These are phyloP conservation scores for Penicillium sumatraense DNA, from an alignment of 2,329 filamentous ascomycete species.

Conservation along the genomic window DNA sequence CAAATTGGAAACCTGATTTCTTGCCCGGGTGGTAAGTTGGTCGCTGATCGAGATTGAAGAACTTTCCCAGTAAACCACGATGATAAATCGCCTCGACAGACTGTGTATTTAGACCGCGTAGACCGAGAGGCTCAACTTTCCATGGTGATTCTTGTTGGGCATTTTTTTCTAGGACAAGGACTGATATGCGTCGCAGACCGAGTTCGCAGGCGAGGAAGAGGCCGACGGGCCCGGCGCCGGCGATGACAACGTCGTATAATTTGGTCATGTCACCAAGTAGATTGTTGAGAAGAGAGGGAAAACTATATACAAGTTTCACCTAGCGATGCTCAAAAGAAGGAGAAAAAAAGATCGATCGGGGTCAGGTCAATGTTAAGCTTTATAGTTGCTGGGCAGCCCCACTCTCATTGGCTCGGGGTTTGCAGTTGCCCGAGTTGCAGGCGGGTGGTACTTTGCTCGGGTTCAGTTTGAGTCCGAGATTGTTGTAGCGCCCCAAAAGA, in stretches of 20 bases:
- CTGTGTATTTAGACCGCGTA: slow-evolving; percentile 36
- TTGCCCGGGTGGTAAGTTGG: not conserved
- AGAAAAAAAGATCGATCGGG: too few relatives aligned
- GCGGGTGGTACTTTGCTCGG: not conserved
- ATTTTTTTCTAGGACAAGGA: slow-evolving; percentile 43
- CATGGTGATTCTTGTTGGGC: slow-evolving; percentile 27
- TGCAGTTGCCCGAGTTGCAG: not conserved
- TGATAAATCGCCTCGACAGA: slow-evolving; percentile 45
- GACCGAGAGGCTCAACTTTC: slow-evolving; percentile 27
- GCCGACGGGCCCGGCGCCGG: slow-evolving; percentile 22
- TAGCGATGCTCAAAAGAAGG: too few relatives aligned
- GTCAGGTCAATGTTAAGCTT: too few relatives aligned
- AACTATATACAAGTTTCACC: too few relatives aligned
- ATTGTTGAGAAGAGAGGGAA: too few relatives aligned
- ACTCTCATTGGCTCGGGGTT: not conserved
- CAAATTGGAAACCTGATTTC: slow-evolving; percentile 25
- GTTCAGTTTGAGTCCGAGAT: not conserved
- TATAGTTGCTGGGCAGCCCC: not conserved
- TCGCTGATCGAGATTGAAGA: not conserved
- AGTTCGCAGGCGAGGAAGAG: slow-evolving; percentile 41
- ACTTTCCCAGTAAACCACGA: slow-evolving; percentile 39
- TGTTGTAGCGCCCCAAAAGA: not conserved
- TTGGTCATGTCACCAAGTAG: not conserved
- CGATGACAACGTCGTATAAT: slow-evolving; percentile 19
- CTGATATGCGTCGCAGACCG: slow-evolving; percentile 34